Conservation (phyloP, 768 basidiomycete species). For the Phylloporus arenicola region DNA sequence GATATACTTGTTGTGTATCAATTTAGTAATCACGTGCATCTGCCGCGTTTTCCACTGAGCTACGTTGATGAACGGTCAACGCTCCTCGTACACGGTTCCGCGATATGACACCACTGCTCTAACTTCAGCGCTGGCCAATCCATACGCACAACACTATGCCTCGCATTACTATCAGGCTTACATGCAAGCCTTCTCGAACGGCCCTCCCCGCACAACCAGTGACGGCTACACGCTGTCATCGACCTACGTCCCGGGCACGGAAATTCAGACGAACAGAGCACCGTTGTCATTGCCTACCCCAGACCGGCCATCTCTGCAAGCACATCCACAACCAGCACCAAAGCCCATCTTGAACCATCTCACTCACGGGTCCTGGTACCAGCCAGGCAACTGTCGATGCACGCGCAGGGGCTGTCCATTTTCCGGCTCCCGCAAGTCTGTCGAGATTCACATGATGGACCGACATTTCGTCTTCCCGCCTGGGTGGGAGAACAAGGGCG, state of each 20-base stretch:
- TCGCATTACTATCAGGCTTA: slow-evolving; percentile 56
- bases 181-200: slow-evolving; percentile 28
- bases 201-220: slow-evolving; percentile 20
- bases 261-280: not conserved
- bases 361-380: slow-evolving; percentile 47
- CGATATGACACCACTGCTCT: slow-evolving; percentile 22
- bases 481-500: slow-evolving; percentile 58
- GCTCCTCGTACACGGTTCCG: slow-evolving; percentile 12
- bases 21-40: not conserved
- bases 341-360: slow-evolving; percentile 16
- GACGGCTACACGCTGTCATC: slow-evolving; percentile 39
- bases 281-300: not conserved
- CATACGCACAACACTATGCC: slow-evolving; percentile 25
- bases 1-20: slow-evolving; percentile 13
- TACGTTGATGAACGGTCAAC: slow-evolving; percentile 17
- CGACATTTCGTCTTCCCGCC: slow-evolving; percentile 80
- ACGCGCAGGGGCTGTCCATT: slow-evolving; percentile 62
- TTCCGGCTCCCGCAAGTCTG: slow-evolving; percentile 59
- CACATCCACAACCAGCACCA: slow-evolving; percentile 1
- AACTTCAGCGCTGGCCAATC: slow-evolving; percentile 25
- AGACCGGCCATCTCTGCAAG: slow-evolving; percentile 1
- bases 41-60: too few relatives aligned
- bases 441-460: slow-evolving; percentile 85
- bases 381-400: slow-evolving; percentile 56
- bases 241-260: slow-evolving; percentile 27